Base-by-base conservation (phyloP, 805 yeast species). In the Saturnispora sekii region DNA sequence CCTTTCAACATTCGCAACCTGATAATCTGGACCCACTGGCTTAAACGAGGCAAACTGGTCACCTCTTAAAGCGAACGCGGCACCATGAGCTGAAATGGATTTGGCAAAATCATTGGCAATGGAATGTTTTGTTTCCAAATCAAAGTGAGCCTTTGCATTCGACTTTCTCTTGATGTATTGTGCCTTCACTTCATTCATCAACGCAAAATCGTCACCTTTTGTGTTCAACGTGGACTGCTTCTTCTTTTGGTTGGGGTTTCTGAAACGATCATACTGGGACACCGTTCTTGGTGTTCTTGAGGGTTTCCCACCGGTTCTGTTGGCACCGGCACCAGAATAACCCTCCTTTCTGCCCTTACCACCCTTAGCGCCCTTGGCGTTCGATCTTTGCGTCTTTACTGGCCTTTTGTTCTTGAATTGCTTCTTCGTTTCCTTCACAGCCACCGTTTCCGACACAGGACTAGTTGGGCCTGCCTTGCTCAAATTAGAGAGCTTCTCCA, bases 221-320 rank as follows among this genome's bases (percentile, higher is more conserved):
- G 35, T 35, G 30, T 49, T 51, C 28, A 51, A 44, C 8, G 30
- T 3, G 7, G 28, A 12, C 8, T 26, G 12, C n/a, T 40, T 35
- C 21, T 41, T 34, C 11, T 42, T 30, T 10, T 30, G 36, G 18
- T 38, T 39, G 38, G 42, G 44, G 29, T 48, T 49, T 41, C 43
- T 51, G 15, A 44, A 41, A 29, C 45, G 41, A 36, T 50, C 53
- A 30, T 42, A 48, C 21, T 44, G 45, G n/a, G 53, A 48, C 15
- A 48, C 48, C 6, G 51, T 51, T 38, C 47, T 43, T 32, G 46
- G 47, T 11, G 39, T 42, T 15, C 16, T 18, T 31, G 26, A 15
- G 14, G 35, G 8, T 15, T 38, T 35, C 16, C 40, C 38, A 10
- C 44, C 32, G 31, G 38, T 38, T 41, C 41, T 38, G 16, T 34